Base-by-base conservation (phyloP, 1,284 basidiomycete genomes). In the Tylopilus microsporus region DNA sequence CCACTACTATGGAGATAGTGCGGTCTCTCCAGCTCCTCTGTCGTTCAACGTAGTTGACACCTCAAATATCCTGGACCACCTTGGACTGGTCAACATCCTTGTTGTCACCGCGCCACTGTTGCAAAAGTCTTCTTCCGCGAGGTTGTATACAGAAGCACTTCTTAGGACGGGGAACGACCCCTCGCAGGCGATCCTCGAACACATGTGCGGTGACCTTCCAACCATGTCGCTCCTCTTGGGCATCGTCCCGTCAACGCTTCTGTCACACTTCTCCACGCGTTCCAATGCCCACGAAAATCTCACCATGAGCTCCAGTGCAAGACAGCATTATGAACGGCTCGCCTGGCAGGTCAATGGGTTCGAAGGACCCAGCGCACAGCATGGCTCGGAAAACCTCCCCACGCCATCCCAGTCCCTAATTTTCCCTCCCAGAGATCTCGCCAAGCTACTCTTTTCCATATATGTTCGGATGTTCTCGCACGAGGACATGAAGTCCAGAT, bases 21-120 rank as follows among this genome's bases (percentile, higher is more conserved):
- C 45, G 37, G 56, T 16, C 1, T 61, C 56, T 2, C 50, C 56
- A 0, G 77, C 78, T 0, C 79, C 81, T 1, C 59, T 70, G 6
- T 58, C 56, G 0, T 84, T 83, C 69, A 73, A 82, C 54, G 73
- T 82, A 43, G 80, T 84, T 55, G 81, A 84, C 37, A 81, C 82
- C 0, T 82, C 81, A 3, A 82, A 82, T 56, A 63, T 83, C 11
- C 58, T 69, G 16, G 81, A 84, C 62, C 75, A 79, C 50, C 34
- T 77, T 3, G 82, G 81, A 0, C 66, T 82, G 3, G 47, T 83
- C 19, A 84, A 84, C 58, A 48, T 83, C 32, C 67, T 84, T 19
- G 57, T 76, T 8, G 69, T 69, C 15, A 68, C 75, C 0, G 57
- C 62, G 34, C 72, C 80, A 45, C 67, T 82, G 5, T 70, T 82